Evolutionary conservation across 345 rosid species (phyloP), one percentile per base, ranked within the genome.

Genomic region (Hypericum androsaemum): DNA sequence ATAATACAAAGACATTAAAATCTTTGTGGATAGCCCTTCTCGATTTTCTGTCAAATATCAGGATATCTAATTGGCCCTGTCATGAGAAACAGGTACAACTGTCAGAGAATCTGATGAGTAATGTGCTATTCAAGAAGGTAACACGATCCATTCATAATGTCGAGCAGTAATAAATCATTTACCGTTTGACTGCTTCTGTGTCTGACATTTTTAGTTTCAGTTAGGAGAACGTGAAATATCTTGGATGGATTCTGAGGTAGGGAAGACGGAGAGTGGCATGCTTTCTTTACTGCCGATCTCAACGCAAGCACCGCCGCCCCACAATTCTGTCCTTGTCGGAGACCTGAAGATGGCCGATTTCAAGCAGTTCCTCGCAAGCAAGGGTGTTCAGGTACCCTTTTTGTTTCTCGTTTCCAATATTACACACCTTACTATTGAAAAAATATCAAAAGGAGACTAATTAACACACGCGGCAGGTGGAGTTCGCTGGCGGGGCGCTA

Each of bases 21-120:
- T 53, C 32, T 35, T 58, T 37, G 37, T 13, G 16, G 32, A 22
- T 52, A 45, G 43, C 8, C 7, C 40, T 4, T 55, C 44, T 37
- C 12, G 37, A 47, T 15, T 54, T 57, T 35, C 52, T 3, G 17
- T 17, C 17, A 36, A 62, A 39, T 13, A 46, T 8, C 22, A 41
- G 28, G 52, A 64, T 39, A 48, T 50, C 42, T 60, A 61, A 62
- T 59, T 17, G 49, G 54, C 56, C 48, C 13, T 36, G 38, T 28
- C 57, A 17, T 81, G 53, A 50, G 15, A 40, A 63, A 37, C 56
- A 92, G 98, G 97, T 88, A 39, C 98, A 88, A 80, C 89, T 92
- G 17, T 85, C 97, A 17, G 97, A 92, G 75, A 81, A 85, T 72
- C 72, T 92, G 65, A 84, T 92, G 98, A 88, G 98, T 59, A 88